Evolutionary conservation across 108 stramenopile species (phyloP).

Genomic region (Fragilariopsis cylindrus): DNA sequence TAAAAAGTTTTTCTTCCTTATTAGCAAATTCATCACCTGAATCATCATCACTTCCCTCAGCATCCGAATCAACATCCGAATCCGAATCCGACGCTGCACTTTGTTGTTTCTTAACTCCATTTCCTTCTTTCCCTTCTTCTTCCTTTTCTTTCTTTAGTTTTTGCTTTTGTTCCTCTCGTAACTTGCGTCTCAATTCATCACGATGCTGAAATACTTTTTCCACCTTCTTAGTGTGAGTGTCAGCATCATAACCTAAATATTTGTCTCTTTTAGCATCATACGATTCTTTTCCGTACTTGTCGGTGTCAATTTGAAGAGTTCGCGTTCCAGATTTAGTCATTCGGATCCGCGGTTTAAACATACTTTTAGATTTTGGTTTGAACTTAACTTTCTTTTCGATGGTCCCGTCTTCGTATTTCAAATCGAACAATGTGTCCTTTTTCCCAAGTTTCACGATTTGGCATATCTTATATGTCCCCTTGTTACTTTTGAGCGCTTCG

Average conservation of each 20-base stretch:
- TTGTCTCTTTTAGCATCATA: constrained; percentile 92
- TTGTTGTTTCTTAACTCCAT: constrained; percentile 14
- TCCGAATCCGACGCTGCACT: constrained; percentile 60
- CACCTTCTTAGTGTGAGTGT: constrained; percentile 61
- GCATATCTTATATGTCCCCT: constrained; percentile 82
- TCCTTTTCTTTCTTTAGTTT: constrained; percentile 34
- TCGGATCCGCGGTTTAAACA: constrained; percentile 85
- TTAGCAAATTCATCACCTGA: constrained; percentile 81
- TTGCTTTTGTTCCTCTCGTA: constrained; percentile 48
- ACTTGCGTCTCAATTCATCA: constrained; percentile 64
- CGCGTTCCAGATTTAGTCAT: constrained; percentile 82
- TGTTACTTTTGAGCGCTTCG: constrained; percentile 83
- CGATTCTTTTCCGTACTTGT: constrained; percentile 70
- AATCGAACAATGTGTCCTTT: constrained; percentile 64
- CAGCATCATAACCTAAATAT: constrained; percentile 87
- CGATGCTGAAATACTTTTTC: constrained; percentile 59
- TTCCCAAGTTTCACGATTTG: constrained; percentile 74
- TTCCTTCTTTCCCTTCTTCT: constrained; percentile 28
- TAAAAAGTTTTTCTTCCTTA: constrained; percentile 85
- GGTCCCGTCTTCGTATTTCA: constrained; percentile 82
- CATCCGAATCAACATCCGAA: constrained; percentile 86
- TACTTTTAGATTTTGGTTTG: constrained; percentile 27
- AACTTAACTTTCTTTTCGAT: constrained; percentile 73
- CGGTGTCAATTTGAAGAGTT: constrained; percentile 38
- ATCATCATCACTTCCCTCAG: constrained; percentile 66